phyloP scores from a whole-genome alignment of 768 basidiomycete species.

The Termitomyces sp. region DNA sequence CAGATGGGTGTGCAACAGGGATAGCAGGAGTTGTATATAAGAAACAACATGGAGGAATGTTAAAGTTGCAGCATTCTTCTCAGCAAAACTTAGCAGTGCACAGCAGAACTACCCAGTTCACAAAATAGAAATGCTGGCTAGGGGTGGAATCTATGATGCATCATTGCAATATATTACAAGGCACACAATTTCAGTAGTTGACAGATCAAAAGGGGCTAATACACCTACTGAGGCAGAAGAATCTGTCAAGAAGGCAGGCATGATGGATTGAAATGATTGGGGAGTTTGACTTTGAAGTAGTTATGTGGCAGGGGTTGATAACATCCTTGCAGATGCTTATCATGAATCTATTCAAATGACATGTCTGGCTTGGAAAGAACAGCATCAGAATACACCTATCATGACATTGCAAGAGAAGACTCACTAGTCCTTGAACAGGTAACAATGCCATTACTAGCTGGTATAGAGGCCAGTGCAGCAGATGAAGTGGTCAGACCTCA shows the following conservation, averaged over 20 bases:
- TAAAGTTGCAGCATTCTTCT: no score
- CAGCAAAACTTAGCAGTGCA: no score
- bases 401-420: constrained; percentile 7
- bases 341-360: neutral
- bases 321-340: constrained; percentile 7
- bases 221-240: neutral
- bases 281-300: neutral
- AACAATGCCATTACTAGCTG: constrained; percentile 8
- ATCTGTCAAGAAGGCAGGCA: neutral
- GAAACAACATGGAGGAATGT: no score
- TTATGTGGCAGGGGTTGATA: neutral
- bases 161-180: neutral
- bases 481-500: no score
- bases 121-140: neutral
- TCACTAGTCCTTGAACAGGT: neutral
- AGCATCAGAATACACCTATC: constrained; percentile 9
- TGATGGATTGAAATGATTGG: neutral
- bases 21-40: no score
- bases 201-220: neutral
- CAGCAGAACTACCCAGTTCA: no score
- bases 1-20: no score
- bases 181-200: neutral
- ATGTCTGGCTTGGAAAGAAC: constrained; percentile 8
- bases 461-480: constrained; percentile 9
- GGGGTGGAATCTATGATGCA: neutral